Base-by-base conservation (phyloP, 495 filamentous ascomycete genomes). In the Daldinia bambusicola region DNA sequence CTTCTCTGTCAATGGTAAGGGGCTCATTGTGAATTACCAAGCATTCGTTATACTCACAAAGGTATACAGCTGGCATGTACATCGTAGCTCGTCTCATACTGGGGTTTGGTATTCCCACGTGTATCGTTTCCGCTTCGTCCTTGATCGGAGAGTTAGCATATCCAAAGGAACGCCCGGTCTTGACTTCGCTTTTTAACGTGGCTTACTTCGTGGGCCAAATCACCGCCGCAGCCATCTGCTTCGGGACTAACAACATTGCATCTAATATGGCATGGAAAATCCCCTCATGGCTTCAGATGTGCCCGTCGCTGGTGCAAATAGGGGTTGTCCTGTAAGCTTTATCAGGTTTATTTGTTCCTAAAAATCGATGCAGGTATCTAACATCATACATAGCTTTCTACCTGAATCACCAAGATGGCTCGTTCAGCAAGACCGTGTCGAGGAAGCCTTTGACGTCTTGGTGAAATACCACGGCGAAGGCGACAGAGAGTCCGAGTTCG, bases 141-240 rank as follows among this genome's bases (percentile, higher is more conserved):
- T 72, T 91, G 61, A 85, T 92, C 26, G 89, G 86, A 56, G 90
- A 92, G 65, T 80, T 92, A 16, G 84, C 82, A 0, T 86, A 90
- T 74, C 90, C 89, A 10, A 89, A 88, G 71, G 87, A 91, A 70
- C 84, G 89, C 40, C 81, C 86, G 2, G 84, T 89, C 40, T 69
- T 92, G 18, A 91, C 87, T 13, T 88, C 88, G 1, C 85, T 92
- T 8, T 92, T 91, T 82, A 91, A 92, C 75, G 85, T 81, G 14
- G 81, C 84, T 6, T 92, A 88, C 77, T 92, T 83, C 81, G 78
- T 90, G 55, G 89, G 90, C 5, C 83, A 86, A 60, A 86, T 91
- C 53, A 78, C 86, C n/a, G 89, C 89, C 8, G 87, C 88, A 0
- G 85, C 82, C 14, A 85, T 91, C 16, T 83, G 81, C 12, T 82